These are phyloP conservation scores for Dalbergia cultrata DNA, from an alignment of 306 rosid species.

Conservation along the genomic window DNA sequence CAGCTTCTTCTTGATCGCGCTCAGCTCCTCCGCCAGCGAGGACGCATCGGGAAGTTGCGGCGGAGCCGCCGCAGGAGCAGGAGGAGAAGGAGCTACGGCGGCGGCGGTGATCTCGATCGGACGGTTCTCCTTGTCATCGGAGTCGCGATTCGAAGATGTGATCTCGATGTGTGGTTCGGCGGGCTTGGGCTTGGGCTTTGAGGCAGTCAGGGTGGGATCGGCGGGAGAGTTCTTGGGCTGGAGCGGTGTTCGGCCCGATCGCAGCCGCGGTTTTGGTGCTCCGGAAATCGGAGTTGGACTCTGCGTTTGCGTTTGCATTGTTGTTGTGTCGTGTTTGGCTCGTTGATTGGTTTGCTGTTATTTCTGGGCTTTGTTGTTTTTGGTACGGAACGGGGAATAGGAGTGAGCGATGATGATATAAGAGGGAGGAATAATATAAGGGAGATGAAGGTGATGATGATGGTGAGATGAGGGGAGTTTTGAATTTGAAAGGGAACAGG, in stretches of 20 bases:
- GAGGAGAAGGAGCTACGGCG: constrained; percentile 1
- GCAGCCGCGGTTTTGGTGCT: constrained; percentile 56
- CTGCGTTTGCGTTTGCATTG: constrained; percentile 37
- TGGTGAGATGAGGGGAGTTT: constrained; percentile 36
- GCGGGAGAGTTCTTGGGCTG: constrained; percentile 68
- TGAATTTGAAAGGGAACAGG: constrained; percentile 77
- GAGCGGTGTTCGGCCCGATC: constrained; percentile 79
- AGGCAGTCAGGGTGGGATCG: constrained; percentile 12
- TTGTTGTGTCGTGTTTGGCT: constrained; percentile 12
- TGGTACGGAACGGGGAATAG: not conserved
- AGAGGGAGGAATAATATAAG: not conserved
- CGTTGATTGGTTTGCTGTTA: constrained; percentile 8
- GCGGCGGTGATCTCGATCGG: constrained; percentile 5
- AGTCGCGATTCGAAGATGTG: constrained; percentile 27
- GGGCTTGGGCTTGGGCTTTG: constrained; percentile 55
- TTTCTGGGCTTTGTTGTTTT: not conserved
- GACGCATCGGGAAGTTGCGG: constrained; percentile 47
- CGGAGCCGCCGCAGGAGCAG: not conserved
- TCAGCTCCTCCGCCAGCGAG: constrained; percentile 89
- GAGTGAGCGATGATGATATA: not conserved
- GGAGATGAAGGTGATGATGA: not conserved
- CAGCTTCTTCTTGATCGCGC: constrained; percentile 73
- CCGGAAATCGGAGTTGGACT: constrained; percentile 50
- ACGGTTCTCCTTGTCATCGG: constrained; percentile 66
- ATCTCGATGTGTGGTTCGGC: constrained; percentile 46